A percentile compares a stretch with the other conserved stretches of the same genome.
Evolutionary conservation across 2,329 filamentous ascomycete species (phyloP).

Genomic region (Tolypocladium inflatum): DNA sequence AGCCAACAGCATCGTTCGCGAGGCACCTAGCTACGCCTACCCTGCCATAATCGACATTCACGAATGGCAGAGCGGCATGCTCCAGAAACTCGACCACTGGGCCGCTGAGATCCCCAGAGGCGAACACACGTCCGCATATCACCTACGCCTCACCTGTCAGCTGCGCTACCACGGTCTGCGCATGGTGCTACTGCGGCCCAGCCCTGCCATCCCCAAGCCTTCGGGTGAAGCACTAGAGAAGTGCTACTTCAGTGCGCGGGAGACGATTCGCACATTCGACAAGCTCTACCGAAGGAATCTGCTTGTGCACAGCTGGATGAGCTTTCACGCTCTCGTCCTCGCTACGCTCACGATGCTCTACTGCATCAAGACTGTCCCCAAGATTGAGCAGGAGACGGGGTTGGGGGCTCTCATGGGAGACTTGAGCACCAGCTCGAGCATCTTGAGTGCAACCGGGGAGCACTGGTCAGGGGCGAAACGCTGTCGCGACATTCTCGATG

Average conservation of each 20-base stretch:
- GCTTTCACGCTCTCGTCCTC: slow-evolving; percentile 38
- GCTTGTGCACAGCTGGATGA: slow-evolving; percentile 37
- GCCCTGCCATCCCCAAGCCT: slow-evolving; percentile 40
- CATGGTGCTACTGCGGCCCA: slow-evolving; percentile 40
- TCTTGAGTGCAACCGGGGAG: slow-evolving; percentile 40
- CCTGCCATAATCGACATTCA: slow-evolving; percentile 33
- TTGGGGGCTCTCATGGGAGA: slow-evolving; percentile 30
- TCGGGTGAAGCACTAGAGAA: slow-evolving; percentile 25
- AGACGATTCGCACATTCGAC: slow-evolving; percentile 29
- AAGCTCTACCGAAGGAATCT: slow-evolving; percentile 32
- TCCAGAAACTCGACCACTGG: slow-evolving; percentile 30
- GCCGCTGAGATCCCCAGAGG: slow-evolving; percentile 21
- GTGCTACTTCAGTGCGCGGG: slow-evolving; percentile 33
- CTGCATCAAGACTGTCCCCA: slow-evolving; percentile 35
- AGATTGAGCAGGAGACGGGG: slow-evolving; percentile 25
- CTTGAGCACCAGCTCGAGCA: slow-evolving; percentile 30
- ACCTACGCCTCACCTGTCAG: slow-evolving; percentile 26
- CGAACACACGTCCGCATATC: slow-evolving; percentile 6
- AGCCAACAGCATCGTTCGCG: slow-evolving; percentile 40
- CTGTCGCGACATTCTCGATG: slow-evolving; percentile 33
- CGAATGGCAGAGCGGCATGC: slow-evolving; percentile 35
- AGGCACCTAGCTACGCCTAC: slow-evolving; percentile 36
- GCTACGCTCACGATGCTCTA: slow-evolving; percentile 40
- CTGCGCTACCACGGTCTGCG: slow-evolving; percentile 37
- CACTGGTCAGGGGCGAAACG: slow-evolving; percentile 41